Base-by-base conservation (phyloP, 2,329 filamentous ascomycete genomes). In the Pyrenochaeta sp. region DNA sequence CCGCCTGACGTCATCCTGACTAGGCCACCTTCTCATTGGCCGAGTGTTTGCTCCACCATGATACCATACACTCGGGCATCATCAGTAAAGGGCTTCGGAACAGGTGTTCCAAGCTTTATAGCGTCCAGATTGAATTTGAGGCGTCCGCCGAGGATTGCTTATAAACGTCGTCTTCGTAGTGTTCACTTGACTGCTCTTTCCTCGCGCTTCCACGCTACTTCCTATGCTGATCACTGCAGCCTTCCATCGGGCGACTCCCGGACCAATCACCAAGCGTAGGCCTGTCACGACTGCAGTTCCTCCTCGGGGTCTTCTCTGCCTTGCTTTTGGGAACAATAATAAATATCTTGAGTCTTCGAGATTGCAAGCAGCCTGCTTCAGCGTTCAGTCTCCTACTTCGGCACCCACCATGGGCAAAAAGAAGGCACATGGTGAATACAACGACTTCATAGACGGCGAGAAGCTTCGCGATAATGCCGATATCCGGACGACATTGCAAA, bases 371-470 rank as follows among this genome's bases (percentile, higher is more conserved):
- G 15, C 25, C 10, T 24, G n/a, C 13, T 36, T n/a, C 6, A 15
- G 30, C n/a, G 10, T 25, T 45, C 28, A 27, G 34, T 19, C 8
- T 34, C 27, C 43, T 27, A 48, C 43, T 45, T 25, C 50, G 37
- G 25, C 51, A 5, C 22, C 51, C 25, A 56, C 2, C 43, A 76
- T 76, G 74, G 72, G 72, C 43, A 76, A 71, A 48, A 75, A 73
- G 40, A 67, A 66, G 24, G 51, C 22, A 3, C 73, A 58, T 9
- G 54, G 58, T 36, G 71, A 65, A 57, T 76, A 77, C 66, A 77
- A 77, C 55, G 72, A 74, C 51, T 77, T 72, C 45, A 48, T 75
- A 19, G 76, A 77, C 45, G 72, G 73, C 52, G 72, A 75, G 34
- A 72, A 72, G 49, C 59, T 75, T 13, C 62, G 61, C 50, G 66